Conservation (phyloP, 1,139 yeast species). For the Lodderomyces elongisporus region DNA sequence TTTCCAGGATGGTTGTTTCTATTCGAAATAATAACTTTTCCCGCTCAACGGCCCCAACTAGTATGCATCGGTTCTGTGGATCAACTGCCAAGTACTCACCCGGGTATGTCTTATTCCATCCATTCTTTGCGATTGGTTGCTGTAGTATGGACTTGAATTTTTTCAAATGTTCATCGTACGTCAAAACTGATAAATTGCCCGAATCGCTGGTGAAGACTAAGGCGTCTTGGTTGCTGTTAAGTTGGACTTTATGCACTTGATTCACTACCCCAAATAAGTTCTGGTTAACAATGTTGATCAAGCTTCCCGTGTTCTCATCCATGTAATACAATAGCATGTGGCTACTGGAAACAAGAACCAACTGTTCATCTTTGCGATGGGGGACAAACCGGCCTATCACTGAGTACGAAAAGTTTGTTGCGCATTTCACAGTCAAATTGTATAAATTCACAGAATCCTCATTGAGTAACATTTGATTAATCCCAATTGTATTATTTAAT, state of each 20-base stretch:
- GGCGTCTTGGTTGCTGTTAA: slow-evolving; percentile 43
- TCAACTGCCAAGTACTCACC: slow-evolving; percentile 75
- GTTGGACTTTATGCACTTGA: slow-evolving; percentile 44
- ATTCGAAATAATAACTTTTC: slow-evolving; percentile 58
- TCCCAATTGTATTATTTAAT: too few species aligned
- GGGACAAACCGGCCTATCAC: slow-evolving; percentile 69
- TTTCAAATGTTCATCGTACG: slow-evolving; percentile 35
- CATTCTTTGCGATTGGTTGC: slow-evolving; percentile 72
- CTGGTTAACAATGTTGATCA: slow-evolving; percentile 39
- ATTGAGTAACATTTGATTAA: slow-evolving; percentile 9
- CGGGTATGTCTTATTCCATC: slow-evolving; percentile 70
- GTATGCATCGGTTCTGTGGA: slow-evolving; percentile 64
- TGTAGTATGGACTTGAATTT: slow-evolving; percentile 48
- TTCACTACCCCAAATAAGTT: slow-evolving; percentile 60
- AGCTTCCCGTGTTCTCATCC: slow-evolving; percentile 52
- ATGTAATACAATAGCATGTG: slow-evolving; percentile 48
- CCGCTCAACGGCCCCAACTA: slow-evolving; percentile 69
- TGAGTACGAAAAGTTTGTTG: slow-evolving; percentile 49
- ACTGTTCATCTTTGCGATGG: slow-evolving; percentile 48
- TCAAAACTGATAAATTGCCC: slow-evolving; percentile 62
- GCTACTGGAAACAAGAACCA: slow-evolving; percentile 56
- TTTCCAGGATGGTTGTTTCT: slow-evolving; percentile 18
- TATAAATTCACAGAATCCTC: slow-evolving; percentile 52
- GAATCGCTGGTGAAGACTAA: slow-evolving; percentile 77
- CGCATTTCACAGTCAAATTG: slow-evolving; percentile 58